Percentiles rank a stretch among this genome's conserved stretches.
phyloP scores from a whole-genome alignment of 345 rosid genomes.

The Eucalyptus globulus region DNA sequence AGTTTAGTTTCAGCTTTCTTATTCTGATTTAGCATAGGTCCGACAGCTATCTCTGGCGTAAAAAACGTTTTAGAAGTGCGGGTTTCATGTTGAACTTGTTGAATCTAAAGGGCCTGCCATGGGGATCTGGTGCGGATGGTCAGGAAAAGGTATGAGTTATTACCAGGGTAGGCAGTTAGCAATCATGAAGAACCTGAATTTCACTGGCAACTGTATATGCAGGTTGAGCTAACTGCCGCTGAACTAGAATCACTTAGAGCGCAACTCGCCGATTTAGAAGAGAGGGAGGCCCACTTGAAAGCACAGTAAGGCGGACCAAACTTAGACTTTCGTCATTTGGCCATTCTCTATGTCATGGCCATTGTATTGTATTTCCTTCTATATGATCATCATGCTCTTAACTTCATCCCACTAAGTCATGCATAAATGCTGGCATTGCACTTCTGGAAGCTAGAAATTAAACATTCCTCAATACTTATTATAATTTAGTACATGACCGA shows the following conservation, averaged over 20 bases:
- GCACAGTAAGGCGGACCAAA: conserved; percentile 51
- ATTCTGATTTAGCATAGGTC: conserved; percentile 53
- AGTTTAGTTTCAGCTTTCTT: conserved; percentile 8
- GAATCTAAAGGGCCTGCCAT: conserved; percentile 58
- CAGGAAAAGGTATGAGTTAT: conserved; percentile 57
- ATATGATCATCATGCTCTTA: background rate
- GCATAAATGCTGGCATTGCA: background rate
- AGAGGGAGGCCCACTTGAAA: conserved; percentile 78
- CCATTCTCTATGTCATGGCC: background rate
- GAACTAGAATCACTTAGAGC: conserved; percentile 80
- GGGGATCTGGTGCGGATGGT: conserved; percentile 49
- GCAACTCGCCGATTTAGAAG: conserved; percentile 75
- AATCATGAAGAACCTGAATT: background rate
- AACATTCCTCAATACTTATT: background rate
- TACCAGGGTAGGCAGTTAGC: background rate
- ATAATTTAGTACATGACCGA: background rate
- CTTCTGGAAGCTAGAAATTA: background rate
- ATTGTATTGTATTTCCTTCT: background rate
- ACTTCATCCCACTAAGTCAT: background rate
- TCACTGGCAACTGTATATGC: background rate
- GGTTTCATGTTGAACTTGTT: conserved; percentile 71
- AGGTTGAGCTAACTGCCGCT: conserved; percentile 62
- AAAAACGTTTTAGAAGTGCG: conserved; percentile 39
- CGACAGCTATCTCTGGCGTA: conserved; percentile 19
- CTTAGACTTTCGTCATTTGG: background rate